Conservation (phyloP, 2,329 filamentous ascomycete species). For the Fonsecaea monophora region DNA sequence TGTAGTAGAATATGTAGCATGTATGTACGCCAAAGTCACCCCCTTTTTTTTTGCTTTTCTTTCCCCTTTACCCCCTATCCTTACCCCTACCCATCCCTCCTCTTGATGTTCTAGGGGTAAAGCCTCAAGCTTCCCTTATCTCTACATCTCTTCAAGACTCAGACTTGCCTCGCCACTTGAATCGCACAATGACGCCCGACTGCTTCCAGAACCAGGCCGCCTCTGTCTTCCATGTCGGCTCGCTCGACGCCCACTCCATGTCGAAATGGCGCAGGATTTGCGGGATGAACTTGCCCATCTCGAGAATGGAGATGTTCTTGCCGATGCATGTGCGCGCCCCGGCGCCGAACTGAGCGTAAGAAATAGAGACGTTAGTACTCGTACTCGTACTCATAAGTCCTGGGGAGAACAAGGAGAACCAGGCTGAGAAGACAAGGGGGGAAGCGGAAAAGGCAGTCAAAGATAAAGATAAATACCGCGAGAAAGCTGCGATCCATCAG, state of each 20-base stretch:
- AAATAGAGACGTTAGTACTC: no score
- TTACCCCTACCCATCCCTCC: no score
- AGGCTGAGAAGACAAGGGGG: no score
- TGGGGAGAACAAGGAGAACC: neutral
- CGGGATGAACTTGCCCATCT: slow-evolving; percentile 35
- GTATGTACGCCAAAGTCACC: no score
- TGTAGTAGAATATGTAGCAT: no score
- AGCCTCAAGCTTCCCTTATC: no score
- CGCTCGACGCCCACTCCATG: slow-evolving; percentile 20
- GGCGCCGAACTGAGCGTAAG: slow-evolving; percentile 52
- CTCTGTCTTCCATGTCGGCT: slow-evolving; percentile 24
- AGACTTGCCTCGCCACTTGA: slow-evolving; percentile 11
- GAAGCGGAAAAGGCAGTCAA: neutral
- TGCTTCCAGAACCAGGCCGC: slow-evolving; percentile 26
- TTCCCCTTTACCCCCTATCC: no score
- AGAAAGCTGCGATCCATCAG: slow-evolving; percentile 42
- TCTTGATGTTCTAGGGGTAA: no score
- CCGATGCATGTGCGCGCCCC: slow-evolving; percentile 44
- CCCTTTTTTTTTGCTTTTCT: no score
- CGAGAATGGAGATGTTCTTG: slow-evolving; percentile 29
- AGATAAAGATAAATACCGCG: neutral
- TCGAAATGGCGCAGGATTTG: slow-evolving; percentile 30
- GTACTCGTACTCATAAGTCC: no score
- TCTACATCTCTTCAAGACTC: neutral
- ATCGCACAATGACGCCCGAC: slow-evolving; percentile 18